Conservation (phyloP, 1,284 basidiomycete genomes). For the Leccinum subfulvum region DNA sequence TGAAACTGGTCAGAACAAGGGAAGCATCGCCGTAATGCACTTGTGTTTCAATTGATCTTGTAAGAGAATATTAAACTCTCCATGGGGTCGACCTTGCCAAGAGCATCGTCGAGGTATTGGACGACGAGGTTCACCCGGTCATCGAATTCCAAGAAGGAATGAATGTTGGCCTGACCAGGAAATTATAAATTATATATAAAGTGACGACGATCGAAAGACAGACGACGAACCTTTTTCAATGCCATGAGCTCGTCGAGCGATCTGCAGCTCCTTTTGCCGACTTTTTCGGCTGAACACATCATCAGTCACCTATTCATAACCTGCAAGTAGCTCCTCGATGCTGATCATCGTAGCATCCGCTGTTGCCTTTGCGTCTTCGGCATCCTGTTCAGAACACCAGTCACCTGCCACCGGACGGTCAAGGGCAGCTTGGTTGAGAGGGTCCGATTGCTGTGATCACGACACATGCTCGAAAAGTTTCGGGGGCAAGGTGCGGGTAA, state of each 20-base stretch:
- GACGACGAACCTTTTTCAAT: constrained; percentile 75
- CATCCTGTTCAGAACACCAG: constrained; percentile 42
- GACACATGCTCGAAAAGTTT: constrained; percentile 37
- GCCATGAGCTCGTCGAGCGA: constrained; percentile 83
- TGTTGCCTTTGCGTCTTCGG: constrained; percentile 68
- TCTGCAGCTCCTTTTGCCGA: constrained; percentile 75
- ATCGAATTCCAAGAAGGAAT: constrained; percentile 94
- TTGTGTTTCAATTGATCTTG: constrained; percentile 89
- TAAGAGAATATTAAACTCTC: constrained; percentile 85
- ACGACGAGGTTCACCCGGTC: constrained; percentile 83
- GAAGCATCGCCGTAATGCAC: constrained; percentile 26
- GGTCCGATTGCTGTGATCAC: constrained; percentile 72
- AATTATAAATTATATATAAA: constrained; percentile 1
- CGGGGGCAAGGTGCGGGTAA: constrained; percentile 13
- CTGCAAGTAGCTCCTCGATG: constrained; percentile 98
- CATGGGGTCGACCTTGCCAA: constrained; percentile 84
- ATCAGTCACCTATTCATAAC: constrained; percentile 91
- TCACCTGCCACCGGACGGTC: constrained; percentile 70
- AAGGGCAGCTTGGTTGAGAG: constrained; percentile 66
- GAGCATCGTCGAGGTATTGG: constrained; percentile 84
- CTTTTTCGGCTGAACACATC: constrained; percentile 57
- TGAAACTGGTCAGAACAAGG: constrained; percentile 10
- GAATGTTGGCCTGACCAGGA: constrained; percentile 78
- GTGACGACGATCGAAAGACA: constrained; percentile 3
- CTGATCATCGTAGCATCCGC: constrained; percentile 81